These are phyloP conservation scores for Malus hybrid DNA, from an alignment of 331 rosid genomes.

Conservation along the genomic window DNA sequence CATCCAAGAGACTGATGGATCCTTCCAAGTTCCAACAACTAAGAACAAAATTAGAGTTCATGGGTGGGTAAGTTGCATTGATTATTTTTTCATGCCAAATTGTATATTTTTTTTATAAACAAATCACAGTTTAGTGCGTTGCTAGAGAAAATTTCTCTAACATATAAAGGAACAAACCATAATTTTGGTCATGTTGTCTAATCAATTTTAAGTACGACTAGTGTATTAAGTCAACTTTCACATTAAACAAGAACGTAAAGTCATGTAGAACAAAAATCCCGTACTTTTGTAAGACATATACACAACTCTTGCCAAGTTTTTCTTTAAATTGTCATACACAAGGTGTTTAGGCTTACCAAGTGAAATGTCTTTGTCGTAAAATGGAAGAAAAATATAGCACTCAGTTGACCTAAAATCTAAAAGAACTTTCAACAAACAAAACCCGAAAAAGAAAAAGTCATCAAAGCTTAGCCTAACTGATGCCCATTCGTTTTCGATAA, in stretches of 20 bases:
- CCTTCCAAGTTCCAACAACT: too few relatives aligned
- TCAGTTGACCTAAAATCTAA: constrained; percentile 9
- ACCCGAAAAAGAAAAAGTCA: not conserved
- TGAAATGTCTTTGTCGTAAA: not conserved
- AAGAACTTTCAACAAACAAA: not conserved
- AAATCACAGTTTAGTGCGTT: too few relatives aligned
- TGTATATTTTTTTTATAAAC: too few relatives aligned
- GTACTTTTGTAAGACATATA: too few relatives aligned
- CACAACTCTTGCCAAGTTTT: too few relatives aligned
- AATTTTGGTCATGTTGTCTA: not conserved
- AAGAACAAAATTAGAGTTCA: not conserved
- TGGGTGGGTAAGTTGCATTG: not conserved
- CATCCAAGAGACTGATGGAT: not conserved
- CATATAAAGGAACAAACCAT: not conserved
- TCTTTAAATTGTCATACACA: not conserved
- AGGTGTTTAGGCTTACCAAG: not conserved
- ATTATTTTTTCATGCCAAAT: too few relatives aligned
- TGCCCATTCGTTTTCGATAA: not conserved
- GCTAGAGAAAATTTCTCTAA: too few relatives aligned
- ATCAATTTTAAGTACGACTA: too few relatives aligned
- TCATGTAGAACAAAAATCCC: too few relatives aligned
- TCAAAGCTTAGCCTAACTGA: not conserved
- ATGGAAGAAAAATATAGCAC: not conserved
- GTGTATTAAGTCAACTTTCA: too few relatives aligned
- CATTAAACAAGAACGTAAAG: too few relatives aligned